Conservation (phyloP, 352 stramenopile species). For the Globisporangium takayamanum region DNA sequence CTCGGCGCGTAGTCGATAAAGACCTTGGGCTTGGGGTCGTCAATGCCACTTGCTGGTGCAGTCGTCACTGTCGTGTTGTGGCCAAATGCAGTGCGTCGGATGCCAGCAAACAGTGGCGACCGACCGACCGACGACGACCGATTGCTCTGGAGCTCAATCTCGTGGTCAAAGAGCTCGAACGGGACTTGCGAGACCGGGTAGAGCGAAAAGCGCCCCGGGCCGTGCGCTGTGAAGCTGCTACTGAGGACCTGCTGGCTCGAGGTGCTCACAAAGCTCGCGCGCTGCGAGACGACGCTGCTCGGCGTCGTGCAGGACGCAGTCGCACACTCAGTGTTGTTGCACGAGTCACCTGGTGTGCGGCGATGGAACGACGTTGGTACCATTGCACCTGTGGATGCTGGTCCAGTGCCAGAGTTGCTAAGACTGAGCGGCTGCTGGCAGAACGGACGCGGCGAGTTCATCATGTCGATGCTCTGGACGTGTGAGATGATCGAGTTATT, state of each 20-base stretch:
- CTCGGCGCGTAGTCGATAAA: constrained; percentile 73
- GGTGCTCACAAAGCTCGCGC: constrained; percentile 9
- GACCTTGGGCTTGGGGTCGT: constrained; percentile 55
- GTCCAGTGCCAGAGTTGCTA: background rate
- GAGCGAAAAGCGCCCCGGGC: constrained; percentile 34
- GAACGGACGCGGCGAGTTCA: constrained; percentile 44
- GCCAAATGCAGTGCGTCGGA: constrained; percentile 34
- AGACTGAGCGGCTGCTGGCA: constrained; percentile 20
- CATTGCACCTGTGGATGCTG: too few relatives aligned
- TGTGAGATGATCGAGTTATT: constrained; percentile 43
- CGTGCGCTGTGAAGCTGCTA: constrained; percentile 1
- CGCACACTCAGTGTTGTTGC: constrained; percentile 4
- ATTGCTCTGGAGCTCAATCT: constrained; percentile 62
- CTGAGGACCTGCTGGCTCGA: constrained; percentile 6
- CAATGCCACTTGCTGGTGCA: constrained; percentile 8
- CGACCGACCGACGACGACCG: constrained; percentile 23
- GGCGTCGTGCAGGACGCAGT: constrained; percentile 7
- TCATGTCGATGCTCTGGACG: constrained; percentile 31
- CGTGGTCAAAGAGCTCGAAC: constrained; percentile 70
- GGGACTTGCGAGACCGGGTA: constrained; percentile 70
- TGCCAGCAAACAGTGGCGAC: constrained; percentile 38
- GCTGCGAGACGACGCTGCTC: constrained; percentile 3
- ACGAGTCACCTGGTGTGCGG: constrained; percentile 2
- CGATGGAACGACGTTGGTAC: background rate
- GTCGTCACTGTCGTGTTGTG: constrained; percentile 18